Base-by-base conservation (phyloP, 345 rosid genomes). In the Erysimum cheiranthoides region DNA sequence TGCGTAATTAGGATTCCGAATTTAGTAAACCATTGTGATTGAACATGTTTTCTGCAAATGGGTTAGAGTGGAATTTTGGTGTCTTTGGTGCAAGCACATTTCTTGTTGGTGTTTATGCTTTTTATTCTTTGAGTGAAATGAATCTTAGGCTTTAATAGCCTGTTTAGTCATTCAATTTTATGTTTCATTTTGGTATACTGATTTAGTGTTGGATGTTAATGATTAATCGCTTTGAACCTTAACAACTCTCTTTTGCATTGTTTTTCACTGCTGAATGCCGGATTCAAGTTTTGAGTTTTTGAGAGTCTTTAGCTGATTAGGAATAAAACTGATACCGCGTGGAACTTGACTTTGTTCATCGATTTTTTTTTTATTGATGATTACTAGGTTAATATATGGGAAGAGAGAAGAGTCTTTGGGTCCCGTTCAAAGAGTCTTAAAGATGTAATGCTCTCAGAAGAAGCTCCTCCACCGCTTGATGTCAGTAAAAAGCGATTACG, bases 351-450 rank as follows among this genome's bases (percentile, higher is more conserved):
- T 31, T 65, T 40, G 62, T 30, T 50, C 17, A 32, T 31, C 0
- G 1, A 1, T 16, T 16, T 38, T 38, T 11, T 30, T 6, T 27
- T 59, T 66, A 21, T 21, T 57, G 5, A 3, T 47, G 58, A 28
- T 66, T 32, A 4, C 32, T 66, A 93, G 98, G 91, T 93, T 43
- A 83, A 73, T 66, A 91, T 93, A 82, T 93, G 98, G 98, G 97
- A 91, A 84, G 97, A 93, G 51, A 84, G 97, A 76, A 87, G 87
- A 81, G 97, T 91, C n/a, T 93, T 91, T 61, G 97, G 98, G 34
- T 90, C 97, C 5, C 90, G 80, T 61, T 88, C 89, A 14, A 81
- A 64, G 76, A 84, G 85, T 60, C 83, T 92, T 30, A 84, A 66
- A 70, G 96, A 86, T 76, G 79, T 90, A 36, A 91, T 91, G 94